These are phyloP conservation scores for Punica granatum DNA, from an alignment of 345 rosid species.

Conservation along the genomic window DNA sequence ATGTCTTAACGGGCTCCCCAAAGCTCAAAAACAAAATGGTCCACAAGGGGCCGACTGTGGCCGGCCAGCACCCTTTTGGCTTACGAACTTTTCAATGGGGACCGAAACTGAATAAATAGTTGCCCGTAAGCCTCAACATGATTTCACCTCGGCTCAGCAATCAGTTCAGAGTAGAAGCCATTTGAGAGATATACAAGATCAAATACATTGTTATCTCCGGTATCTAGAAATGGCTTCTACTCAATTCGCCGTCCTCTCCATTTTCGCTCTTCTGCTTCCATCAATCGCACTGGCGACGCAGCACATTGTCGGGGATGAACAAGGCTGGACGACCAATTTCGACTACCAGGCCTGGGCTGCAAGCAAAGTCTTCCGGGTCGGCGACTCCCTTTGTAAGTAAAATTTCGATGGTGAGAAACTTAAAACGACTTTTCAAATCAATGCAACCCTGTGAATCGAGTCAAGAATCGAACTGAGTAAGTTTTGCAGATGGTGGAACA, in stretches of 20 bases:
- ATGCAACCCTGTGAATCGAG: neutral
- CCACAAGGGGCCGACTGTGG: neutral
- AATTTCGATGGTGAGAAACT: neutral
- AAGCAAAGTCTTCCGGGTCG: slow-evolving; percentile 19
- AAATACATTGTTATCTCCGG: too few species aligned
- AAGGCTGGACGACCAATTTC: slow-evolving; percentile 22
- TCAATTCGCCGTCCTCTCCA: slow-evolving; percentile 1
- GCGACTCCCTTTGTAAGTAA: slow-evolving; percentile 26
- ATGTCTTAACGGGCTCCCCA: neutral
- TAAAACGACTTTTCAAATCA: too few species aligned
- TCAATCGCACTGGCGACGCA: slow-evolving; percentile 12
- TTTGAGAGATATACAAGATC: too few species aligned
- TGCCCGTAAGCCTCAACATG: neutral
- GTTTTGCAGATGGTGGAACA: too few species aligned
- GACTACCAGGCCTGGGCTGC: slow-evolving; percentile 27
- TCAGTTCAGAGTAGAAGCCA: too few species aligned
- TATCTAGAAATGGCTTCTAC: slow-evolving; percentile 19
- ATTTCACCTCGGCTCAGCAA: neutral
- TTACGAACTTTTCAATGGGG: neutral
- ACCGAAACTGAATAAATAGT: neutral
- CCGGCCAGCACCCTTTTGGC: neutral
- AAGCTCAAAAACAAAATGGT: neutral
- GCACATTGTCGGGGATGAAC: slow-evolving; percentile 24
- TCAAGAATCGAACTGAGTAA: neutral
- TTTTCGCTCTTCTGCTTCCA: slow-evolving; percentile 14